Percentiles rank a stretch among this genome's conserved stretches.
Conservation (phyloP, 2,329 filamentous ascomycete genomes). For the Clarireedia sp. region DNA sequence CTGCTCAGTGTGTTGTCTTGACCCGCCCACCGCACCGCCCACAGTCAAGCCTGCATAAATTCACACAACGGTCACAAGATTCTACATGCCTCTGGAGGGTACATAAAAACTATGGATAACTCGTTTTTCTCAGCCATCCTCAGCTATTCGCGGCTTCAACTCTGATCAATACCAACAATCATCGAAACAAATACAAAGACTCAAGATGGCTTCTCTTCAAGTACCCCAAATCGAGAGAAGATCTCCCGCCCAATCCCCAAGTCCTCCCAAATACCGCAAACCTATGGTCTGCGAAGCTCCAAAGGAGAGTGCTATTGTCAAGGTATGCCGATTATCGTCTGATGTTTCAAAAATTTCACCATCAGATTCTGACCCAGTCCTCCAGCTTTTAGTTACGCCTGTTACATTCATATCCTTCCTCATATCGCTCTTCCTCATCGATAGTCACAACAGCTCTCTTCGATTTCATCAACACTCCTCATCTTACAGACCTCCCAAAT, state of each 20-base stretch:
- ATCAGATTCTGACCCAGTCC: background rate
- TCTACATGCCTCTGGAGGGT: background rate
- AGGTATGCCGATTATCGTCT: conserved; percentile 14
- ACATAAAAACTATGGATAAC: background rate
- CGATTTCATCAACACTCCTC: conserved; percentile 15
- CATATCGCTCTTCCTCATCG: conserved; percentile 28
- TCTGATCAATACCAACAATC: background rate
- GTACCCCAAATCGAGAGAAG: background rate
- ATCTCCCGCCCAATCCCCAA: too few relatives aligned
- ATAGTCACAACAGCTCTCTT: conserved; percentile 18
- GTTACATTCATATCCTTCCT: conserved; percentile 29
- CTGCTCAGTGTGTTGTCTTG: too few relatives aligned
- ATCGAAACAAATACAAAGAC: background rate
- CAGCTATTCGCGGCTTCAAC: background rate
- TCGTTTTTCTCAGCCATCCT: background rate
- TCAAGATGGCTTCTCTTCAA: background rate
- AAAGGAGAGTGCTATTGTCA: conserved; percentile 20
- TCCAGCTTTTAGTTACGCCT: conserved; percentile 27
- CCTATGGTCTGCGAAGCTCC: conserved; percentile 17
- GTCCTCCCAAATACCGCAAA: background rate
- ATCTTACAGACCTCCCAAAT: conserved; percentile 8
- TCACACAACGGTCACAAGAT: background rate
- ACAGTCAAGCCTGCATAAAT: background rate
- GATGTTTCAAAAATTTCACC: background rate
- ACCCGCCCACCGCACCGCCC: too few relatives aligned